Evolutionary conservation across 1,284 basidiomycete genomes (phyloP).

Genomic region (Tilletia indica): DNA sequence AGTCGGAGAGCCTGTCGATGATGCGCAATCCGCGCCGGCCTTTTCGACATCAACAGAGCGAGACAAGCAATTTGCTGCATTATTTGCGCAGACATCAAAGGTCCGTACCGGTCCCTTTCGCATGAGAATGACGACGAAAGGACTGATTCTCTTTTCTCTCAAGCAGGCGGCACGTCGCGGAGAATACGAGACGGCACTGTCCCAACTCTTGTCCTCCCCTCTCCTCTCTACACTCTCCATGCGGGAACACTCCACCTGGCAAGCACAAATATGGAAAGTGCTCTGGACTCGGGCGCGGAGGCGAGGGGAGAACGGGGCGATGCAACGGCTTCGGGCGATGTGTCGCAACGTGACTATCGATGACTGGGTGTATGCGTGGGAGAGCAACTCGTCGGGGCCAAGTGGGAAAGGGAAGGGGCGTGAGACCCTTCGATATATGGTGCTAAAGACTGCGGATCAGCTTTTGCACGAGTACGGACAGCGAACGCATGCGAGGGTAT

Average conservation of each 20-base stretch:
- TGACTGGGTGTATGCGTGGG: constrained; percentile 9
- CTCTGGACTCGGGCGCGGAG: constrained; percentile 3
- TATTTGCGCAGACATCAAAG: background rate
- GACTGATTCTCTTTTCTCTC: background rate
- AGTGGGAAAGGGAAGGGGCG: background rate
- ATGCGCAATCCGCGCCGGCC: background rate
- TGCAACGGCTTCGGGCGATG: background rate
- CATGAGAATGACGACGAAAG: background rate
- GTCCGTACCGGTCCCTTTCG: background rate
- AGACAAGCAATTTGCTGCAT: background rate
- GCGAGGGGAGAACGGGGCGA: background rate
- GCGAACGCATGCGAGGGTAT: background rate
- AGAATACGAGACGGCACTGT: constrained; percentile 1
- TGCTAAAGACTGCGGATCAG: background rate
- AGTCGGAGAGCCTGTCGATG: background rate
- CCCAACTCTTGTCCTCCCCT: background rate
- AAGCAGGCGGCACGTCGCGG: background rate
- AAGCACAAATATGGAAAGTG: background rate
- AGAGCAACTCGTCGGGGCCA: background rate
- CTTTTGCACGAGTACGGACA: constrained; percentile 1
- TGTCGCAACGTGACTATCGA: background rate
- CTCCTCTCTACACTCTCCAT: background rate
- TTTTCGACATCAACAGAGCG: background rate
- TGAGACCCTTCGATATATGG: background rate
- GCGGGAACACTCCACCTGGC: constrained; percentile 13